These are phyloP conservation scores for Keithomyces neogunnii DNA, from an alignment of 2,329 filamentous ascomycete species.

Conservation along the genomic window DNA sequence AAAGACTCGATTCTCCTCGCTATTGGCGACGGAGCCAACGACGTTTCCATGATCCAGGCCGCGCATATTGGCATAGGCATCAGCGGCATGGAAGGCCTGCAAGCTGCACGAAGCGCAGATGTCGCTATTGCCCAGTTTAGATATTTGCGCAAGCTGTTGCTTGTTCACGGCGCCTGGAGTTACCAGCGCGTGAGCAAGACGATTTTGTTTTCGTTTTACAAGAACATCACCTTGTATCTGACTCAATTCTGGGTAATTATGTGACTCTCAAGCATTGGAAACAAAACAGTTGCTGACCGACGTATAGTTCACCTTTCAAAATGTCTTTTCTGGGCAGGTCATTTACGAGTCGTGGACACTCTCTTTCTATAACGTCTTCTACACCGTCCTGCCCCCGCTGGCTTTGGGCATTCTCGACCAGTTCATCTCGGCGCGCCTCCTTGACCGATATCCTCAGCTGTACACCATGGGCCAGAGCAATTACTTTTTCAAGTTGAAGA, in stretches of 20 bases:
- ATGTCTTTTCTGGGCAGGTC: conserved; percentile 93
- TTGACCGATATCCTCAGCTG: conserved; percentile 93
- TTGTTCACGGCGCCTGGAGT: conserved; percentile 95
- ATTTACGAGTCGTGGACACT: conserved; percentile 99
- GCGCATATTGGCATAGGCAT: conserved; percentile 97
- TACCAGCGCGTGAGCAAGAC: conserved; percentile 96
- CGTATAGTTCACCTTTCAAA: conserved; percentile 84
- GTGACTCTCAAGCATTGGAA: not conserved
- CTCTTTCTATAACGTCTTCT: conserved; percentile 99
- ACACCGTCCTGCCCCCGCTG: conserved; percentile 87
- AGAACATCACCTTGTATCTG: conserved; percentile 98
- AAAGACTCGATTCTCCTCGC: conserved; percentile 86
- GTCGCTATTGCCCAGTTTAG: conserved; percentile 95
- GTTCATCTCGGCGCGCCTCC: conserved; percentile 85
- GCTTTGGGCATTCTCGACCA: conserved; percentile 96
- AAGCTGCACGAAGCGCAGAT: conserved; percentile 91
- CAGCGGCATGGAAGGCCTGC: conserved; percentile 91
- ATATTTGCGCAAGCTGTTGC: conserved; percentile 82
- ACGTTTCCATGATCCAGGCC: conserved; percentile 99
- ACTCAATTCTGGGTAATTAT: conserved; percentile 91
- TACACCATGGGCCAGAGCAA: conserved; percentile 92
- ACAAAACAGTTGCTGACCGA: not conserved
- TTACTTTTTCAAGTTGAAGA: conserved; percentile 85
- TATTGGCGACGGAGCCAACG: conserved; percentile 95
- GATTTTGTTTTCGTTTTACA: conserved; percentile 98